Evolutionary conservation across 345 rosid species (phyloP).

Genomic region (Bretschneidera sinensis): DNA sequence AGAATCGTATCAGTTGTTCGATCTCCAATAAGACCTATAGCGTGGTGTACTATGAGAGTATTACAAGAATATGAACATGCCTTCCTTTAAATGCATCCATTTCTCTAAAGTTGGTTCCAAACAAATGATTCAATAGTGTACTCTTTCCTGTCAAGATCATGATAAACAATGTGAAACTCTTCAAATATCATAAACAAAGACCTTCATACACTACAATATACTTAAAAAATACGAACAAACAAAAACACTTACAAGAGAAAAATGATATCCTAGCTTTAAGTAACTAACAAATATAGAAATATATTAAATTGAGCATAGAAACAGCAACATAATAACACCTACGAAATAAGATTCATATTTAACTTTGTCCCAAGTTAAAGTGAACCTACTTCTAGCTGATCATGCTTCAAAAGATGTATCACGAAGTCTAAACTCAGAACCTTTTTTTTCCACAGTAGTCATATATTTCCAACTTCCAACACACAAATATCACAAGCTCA

Average conservation of each 20-base stretch:
- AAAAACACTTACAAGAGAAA: too few species aligned
- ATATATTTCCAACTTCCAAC: background rate
- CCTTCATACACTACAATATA: background rate
- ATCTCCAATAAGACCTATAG: constrained; percentile 15
- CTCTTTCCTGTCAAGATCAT: constrained; percentile 81
- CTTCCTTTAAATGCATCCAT: constrained; percentile 99
- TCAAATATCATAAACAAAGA: background rate
- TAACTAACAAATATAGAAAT: too few species aligned
- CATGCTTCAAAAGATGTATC: background rate
- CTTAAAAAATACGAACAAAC: too few species aligned
- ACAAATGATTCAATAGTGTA: constrained; percentile 85
- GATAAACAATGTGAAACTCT: constrained; percentile 23
- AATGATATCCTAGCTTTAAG: too few species aligned
- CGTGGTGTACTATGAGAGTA: constrained; percentile 3
- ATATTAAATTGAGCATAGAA: too few species aligned
- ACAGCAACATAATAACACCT: too few species aligned
- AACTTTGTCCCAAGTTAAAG: background rate
- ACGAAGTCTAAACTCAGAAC: background rate
- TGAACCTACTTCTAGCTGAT: background rate
- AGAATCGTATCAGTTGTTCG: constrained; percentile 6
- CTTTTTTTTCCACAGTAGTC: background rate
- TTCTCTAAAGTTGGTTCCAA: constrained; percentile 86
- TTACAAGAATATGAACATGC: constrained; percentile 36
- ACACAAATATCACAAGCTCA: background rate
- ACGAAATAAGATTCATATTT: too few species aligned